Conservation (phyloP, 176 grass and related monocot species). For the Microstegium vimineum region DNA sequence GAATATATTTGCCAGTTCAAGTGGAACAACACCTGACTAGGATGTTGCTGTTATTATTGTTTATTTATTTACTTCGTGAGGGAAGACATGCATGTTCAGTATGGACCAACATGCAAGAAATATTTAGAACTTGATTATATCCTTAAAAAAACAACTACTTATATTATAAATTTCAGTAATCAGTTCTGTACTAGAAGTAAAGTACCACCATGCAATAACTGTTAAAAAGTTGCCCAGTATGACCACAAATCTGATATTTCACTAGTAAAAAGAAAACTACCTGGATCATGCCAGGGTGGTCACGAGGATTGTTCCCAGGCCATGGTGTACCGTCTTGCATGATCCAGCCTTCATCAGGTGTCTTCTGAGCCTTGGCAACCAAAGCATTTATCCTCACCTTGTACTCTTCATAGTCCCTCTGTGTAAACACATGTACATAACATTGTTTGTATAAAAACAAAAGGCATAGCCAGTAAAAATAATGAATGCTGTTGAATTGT, state of each 20-base stretch:
- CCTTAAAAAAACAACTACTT: background rate
- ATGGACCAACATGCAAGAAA: background rate
- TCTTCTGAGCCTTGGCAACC: constrained; percentile 96
- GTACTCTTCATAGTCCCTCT: constrained; percentile 99
- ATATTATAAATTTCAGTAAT: background rate
- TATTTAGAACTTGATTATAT: constrained; percentile 1
- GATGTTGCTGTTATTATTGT: background rate
- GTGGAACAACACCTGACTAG: background rate
- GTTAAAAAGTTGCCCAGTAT: background rate
- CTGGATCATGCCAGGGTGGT: constrained; percentile 99
- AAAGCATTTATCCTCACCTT: constrained; percentile 99
- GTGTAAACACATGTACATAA: constrained; percentile 19
- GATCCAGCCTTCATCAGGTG: constrained; percentile 98
- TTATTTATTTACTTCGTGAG: background rate
- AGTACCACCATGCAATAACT: background rate
- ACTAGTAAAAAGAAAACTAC: constrained; percentile 36
- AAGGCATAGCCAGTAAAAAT: background rate
- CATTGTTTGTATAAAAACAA: constrained; percentile 19
- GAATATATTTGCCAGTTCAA: background rate
- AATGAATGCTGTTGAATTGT: background rate
- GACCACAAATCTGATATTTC: constrained; percentile 1
- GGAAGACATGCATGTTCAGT: background rate
- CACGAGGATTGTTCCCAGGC: constrained; percentile 97
- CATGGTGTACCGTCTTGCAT: constrained; percentile 98
- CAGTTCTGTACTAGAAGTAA: background rate